Evolutionary conservation across 768 basidiomycete species (phyloP), one percentile per base, ranked within the genome.

Genomic region (Calocybe indica): DNA sequence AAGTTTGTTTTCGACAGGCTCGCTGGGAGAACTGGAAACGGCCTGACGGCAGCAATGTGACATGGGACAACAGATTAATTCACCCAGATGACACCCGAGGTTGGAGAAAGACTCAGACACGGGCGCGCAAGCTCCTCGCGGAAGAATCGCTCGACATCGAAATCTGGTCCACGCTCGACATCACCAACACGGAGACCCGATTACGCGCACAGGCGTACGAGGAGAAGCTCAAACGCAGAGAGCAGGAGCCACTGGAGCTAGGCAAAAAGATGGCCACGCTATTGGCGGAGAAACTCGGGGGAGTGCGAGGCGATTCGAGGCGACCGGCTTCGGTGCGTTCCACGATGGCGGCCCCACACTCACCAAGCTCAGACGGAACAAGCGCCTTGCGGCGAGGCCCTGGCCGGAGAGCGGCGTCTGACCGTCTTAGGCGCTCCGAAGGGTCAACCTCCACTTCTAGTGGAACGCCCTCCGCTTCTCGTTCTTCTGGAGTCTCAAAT

Each of bases 1-100:
- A 7, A 10, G 43, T 6, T 40, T 11, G 41, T 4, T n/a, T 13
- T 31, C 30, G n/a, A 12, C 7, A 82, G 78, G 74, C 78, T 4
- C 62, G 67, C 50, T 82, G 80, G 80, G 66, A 59, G 13, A 62
- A 65, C 35, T 83, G 80, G 80, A 33, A 55, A 2, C 75, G 80
- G 22, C 37, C 48, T 1, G 75, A 82, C 53, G 76, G 73, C 0
- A 75, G 80, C 6, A 76, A 74, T 51, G 74, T 73, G 1, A 81
- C 80, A 6, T 83, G 80, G 80, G 58, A 72, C 35, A 62, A 59
- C 15, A 56, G 58, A 10, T 50, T 52, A 7, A 39, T 52, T 6
- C 49, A 53, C 40, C 49, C 39, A 22, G 35, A 52, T n/a, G 52
- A 60, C 31, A 54, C 57, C 32, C 41, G 47, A 4, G 5, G 34